phyloP scores from a whole-genome alignment of 305 asterid genomes.

The Fraxinus sp. region DNA sequence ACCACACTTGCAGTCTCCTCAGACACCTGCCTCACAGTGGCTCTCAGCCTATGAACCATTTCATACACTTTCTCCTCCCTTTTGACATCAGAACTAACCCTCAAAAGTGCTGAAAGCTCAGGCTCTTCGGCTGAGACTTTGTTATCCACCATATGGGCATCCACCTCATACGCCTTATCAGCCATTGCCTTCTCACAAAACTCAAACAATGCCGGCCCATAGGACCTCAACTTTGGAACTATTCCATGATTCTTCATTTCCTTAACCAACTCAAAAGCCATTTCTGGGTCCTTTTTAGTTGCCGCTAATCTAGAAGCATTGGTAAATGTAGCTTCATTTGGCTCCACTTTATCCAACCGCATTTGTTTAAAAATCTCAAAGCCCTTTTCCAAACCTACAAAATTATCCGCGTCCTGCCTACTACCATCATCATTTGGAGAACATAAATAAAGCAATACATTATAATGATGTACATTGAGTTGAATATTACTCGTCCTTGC shows the following conservation, averaged over 20 bases:
- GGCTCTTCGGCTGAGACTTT: constrained; percentile 71
- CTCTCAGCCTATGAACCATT: constrained; percentile 82
- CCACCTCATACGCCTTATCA: constrained; percentile 77
- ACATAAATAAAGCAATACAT: constrained; percentile 65
- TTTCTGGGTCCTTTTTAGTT: constrained; percentile 67
- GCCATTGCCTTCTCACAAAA: constrained; percentile 67
- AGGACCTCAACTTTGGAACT: constrained; percentile 78
- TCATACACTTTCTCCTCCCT: constrained; percentile 73
- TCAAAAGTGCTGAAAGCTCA: constrained; percentile 74
- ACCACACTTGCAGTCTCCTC: constrained; percentile 66
- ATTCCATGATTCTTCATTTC: constrained; percentile 66
- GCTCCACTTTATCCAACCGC: constrained; percentile 59
- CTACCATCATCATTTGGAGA: constrained; percentile 26
- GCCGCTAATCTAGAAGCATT: constrained; percentile 92
- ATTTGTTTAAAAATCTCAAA: constrained; percentile 68
- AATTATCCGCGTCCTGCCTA: constrained; percentile 27
- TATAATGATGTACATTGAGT: constrained; percentile 58
- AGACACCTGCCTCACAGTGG: constrained; percentile 74
- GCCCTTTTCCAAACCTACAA: constrained; percentile 51
- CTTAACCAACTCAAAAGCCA: constrained; percentile 80
- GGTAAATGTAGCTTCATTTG: constrained; percentile 88
- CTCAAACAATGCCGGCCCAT: constrained; percentile 84
- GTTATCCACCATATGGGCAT: constrained; percentile 67
- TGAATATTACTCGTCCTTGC: constrained; percentile 49
- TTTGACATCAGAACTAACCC: constrained; percentile 53